phyloP scores from a whole-genome alignment of 2,329 filamentous ascomycete genomes.

The Epichloe baconii region DNA sequence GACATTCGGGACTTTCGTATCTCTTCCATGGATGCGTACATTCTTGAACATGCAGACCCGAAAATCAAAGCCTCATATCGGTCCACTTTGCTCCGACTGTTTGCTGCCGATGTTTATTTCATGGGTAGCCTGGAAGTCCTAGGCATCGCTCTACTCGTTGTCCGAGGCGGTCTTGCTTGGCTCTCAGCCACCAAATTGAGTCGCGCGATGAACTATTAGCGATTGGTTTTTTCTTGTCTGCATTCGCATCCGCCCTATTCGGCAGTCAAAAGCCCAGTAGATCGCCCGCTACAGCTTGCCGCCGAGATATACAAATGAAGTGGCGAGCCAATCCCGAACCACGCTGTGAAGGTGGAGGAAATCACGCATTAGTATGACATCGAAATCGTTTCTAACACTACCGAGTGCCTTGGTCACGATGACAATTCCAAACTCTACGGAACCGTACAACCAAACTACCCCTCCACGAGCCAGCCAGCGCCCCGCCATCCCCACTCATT shows the following conservation, averaged over 20 bases:
- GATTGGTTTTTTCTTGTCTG: not conserved
- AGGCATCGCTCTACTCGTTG: slow-evolving; percentile 16
- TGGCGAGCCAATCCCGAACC: not conserved
- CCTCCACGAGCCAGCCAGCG: not conserved
- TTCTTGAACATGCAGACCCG: slow-evolving; percentile 22
- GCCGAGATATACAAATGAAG: not conserved
- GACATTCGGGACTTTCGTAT: slow-evolving; percentile 36
- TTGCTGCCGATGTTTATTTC: slow-evolving; percentile 30
- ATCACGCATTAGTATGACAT: not conserved
- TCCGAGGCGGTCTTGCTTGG: slow-evolving; percentile 5
- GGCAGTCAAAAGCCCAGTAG: not conserved
- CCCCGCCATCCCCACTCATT: not conserved
- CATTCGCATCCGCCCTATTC: not conserved
- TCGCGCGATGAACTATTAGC: not conserved
- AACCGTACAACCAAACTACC: not conserved
- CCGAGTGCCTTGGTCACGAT: not conserved
- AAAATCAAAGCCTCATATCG: slow-evolving; percentile 22
- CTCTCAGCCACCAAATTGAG: slow-evolving; percentile 1
- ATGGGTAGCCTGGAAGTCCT: slow-evolving; percentile 21
- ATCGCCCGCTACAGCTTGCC: not conserved
- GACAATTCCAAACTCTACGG: not conserved
- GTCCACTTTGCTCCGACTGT: slow-evolving; percentile 25
- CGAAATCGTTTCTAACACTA: not conserved
- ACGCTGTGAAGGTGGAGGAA: not conserved
- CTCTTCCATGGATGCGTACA: slow-evolving; percentile 38